Percentiles rank a stretch among this genome's conserved stretches.
phyloP scores from a whole-genome alignment of 805 yeast species.

The Candida pseudoglaebosa region DNA sequence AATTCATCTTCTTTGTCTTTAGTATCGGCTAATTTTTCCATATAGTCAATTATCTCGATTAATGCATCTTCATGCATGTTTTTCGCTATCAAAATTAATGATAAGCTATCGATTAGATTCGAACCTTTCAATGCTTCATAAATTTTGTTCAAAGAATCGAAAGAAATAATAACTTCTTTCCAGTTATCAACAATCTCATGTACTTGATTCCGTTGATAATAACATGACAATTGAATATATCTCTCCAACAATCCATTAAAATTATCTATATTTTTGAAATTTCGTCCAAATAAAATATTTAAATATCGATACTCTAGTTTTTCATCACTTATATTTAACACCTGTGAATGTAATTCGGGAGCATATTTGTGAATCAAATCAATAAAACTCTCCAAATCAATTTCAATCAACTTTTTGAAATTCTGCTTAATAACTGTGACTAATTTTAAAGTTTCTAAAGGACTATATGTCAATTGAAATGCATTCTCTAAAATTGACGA shows the following conservation, averaged over 20 bases:
- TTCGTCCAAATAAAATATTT: conserved; percentile 20
- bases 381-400: conserved; percentile 34
- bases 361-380: conserved; percentile 29
- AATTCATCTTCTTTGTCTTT: conserved; percentile 11
- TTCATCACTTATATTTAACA: conserved; percentile 25
- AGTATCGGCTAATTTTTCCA: conserved; percentile 9
- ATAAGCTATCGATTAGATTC: conserved; percentile 26
- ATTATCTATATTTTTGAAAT: conserved; percentile 7
- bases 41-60: conserved; percentile 9
- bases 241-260: conserved; percentile 7
- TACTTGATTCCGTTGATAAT: conserved; percentile 12
- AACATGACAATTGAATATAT: conserved; percentile 22
- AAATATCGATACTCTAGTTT: conserved; percentile 30
- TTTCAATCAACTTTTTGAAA: conserved; percentile 19
- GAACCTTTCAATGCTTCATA: conserved; percentile 17
- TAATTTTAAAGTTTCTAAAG: conserved; percentile 21
- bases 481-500: conserved; percentile 25
- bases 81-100: conserved; percentile 23
- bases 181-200: conserved; percentile 13
- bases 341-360: conserved; percentile 37
- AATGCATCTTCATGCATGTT: conserved; percentile 26
- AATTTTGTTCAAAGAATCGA: conserved; percentile 5
- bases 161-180: conserved; percentile 7
- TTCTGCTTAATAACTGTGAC: conserved; percentile 19
- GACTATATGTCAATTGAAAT: conserved; percentile 14